Evolutionary conservation across 2,329 filamentous ascomycete species (phyloP).

Genomic region (Colletotrichum cereale): DNA sequence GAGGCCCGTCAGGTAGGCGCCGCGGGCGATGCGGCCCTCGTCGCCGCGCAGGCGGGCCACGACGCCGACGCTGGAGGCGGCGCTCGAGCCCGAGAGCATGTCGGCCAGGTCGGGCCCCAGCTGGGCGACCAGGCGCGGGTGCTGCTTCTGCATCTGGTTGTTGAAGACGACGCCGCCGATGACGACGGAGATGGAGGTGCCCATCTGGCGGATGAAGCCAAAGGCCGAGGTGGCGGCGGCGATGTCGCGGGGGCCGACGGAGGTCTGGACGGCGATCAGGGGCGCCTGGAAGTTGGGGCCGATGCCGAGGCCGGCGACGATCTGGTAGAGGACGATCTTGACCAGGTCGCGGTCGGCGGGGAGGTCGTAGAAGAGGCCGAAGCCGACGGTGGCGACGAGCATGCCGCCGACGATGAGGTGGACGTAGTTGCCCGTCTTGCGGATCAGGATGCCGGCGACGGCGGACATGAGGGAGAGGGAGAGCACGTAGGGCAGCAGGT

Average conservation of each 20-base stretch:
- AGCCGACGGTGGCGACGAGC: constrained; percentile 68
- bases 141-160: constrained; percentile 55
- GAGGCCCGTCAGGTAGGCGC: constrained; percentile 63
- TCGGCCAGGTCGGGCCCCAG: constrained; percentile 64
- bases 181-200: constrained; percentile 69
- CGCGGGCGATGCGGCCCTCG: constrained; percentile 57
- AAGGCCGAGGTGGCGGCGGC: constrained; percentile 74
- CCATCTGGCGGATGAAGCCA: constrained; percentile 69
- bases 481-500: constrained; percentile 72
- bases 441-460: constrained; percentile 56
- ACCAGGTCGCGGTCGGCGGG: constrained; percentile 61
- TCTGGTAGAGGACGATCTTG: constrained; percentile 66
- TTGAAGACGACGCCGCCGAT: constrained; percentile 60
- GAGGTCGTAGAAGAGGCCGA: constrained; percentile 68
- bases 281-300: constrained; percentile 74
- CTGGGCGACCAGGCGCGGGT: constrained; percentile 57
- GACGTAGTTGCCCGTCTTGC: constrained; percentile 69
- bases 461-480: constrained; percentile 60
- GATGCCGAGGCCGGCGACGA: constrained; percentile 71
- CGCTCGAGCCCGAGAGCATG: constrained; percentile 68
- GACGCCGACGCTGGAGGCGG: constrained; percentile 71
- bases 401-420: constrained; percentile 67
- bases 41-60: constrained; percentile 64
- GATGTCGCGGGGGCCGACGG: constrained; percentile 70
- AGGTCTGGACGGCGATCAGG: constrained; percentile 73